phyloP scores from a whole-genome alignment of 495 filamentous ascomycete genomes.

The Cercophora sp. region DNA sequence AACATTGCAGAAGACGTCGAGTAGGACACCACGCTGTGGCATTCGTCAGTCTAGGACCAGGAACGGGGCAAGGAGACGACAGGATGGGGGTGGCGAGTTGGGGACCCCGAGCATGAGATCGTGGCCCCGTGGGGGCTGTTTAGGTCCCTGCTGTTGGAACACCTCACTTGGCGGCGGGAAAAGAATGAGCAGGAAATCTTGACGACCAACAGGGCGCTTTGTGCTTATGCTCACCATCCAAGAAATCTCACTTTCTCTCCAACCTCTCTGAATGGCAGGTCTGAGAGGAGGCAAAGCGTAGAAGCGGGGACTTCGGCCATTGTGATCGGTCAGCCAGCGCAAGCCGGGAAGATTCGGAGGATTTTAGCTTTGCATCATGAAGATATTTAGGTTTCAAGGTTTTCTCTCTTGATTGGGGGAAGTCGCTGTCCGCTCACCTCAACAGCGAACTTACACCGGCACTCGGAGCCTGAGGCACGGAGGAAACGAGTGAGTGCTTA shows the following conservation, averaged over 20 bases:
- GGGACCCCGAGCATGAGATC: too few species aligned
- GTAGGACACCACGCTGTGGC: constrained; percentile 67
- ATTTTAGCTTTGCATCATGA: too few species aligned
- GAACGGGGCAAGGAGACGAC: background rate
- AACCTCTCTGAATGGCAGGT: constrained; percentile 49
- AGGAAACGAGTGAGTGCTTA: background rate
- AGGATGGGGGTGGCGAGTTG: background rate
- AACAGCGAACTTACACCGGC: constrained; percentile 2
- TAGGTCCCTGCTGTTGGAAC: too few species aligned
- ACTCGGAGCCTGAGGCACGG: background rate
- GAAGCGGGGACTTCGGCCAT: constrained; percentile 61
- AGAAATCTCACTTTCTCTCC: constrained; percentile 85
- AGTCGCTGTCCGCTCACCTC: too few species aligned
- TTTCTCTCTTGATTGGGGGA: too few species aligned
- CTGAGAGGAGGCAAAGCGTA: constrained; percentile 62
- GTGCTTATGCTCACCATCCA: constrained; percentile 82
- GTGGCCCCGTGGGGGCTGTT: too few species aligned
- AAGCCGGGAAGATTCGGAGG: too few species aligned
- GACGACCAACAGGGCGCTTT: too few species aligned
- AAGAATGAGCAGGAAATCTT: too few species aligned
- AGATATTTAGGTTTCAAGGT: too few species aligned
- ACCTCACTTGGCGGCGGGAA: too few species aligned
- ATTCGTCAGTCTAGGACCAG: constrained; percentile 8
- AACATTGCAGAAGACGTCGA: constrained; percentile 54
- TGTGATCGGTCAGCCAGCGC: background rate